Conservation (phyloP, 192 early-diverging fungal genomes). For the Pilaira anomala region DNA sequence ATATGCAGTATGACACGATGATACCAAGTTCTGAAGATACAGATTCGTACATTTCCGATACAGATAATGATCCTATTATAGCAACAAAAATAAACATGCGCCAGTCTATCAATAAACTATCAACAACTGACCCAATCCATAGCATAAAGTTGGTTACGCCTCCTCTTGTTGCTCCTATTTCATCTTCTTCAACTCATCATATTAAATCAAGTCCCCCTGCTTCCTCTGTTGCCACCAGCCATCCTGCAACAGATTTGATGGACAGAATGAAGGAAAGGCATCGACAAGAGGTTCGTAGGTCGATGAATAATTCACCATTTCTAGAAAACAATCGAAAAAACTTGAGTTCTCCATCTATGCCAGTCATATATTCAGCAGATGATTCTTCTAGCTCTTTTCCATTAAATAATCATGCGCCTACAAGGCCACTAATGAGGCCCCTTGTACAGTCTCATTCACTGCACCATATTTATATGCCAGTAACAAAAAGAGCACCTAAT, state of each 20-base stretch:
- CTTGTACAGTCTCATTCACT: too few relatives aligned
- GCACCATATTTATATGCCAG: too few relatives aligned
- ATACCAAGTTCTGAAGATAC: conserved; percentile 8
- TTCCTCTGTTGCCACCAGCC: background rate
- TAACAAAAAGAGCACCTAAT: too few relatives aligned
- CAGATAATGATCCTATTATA: conserved; percentile 8
- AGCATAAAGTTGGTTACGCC: background rate
- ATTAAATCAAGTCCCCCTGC: background rate
- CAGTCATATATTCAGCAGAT: conserved; percentile 6
- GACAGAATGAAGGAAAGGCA: conserved; percentile 26
- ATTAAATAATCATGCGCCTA: too few relatives aligned
- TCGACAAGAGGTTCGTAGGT: conserved; percentile 15
- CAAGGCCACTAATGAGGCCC: too few relatives aligned
- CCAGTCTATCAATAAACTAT: background rate
- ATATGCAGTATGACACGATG: background rate
- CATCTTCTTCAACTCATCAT: background rate
- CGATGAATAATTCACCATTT: background rate
- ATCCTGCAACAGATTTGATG: background rate
- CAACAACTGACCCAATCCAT: background rate
- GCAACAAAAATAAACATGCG: background rate
- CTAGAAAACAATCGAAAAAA: background rate
- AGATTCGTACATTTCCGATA: conserved; percentile 2
- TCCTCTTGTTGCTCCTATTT: background rate
- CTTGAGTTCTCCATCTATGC: conserved; percentile 23
- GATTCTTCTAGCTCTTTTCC: background rate